phyloP scores from a whole-genome alignment of 805 yeast genomes.

The Lachancea nothofagi region DNA sequence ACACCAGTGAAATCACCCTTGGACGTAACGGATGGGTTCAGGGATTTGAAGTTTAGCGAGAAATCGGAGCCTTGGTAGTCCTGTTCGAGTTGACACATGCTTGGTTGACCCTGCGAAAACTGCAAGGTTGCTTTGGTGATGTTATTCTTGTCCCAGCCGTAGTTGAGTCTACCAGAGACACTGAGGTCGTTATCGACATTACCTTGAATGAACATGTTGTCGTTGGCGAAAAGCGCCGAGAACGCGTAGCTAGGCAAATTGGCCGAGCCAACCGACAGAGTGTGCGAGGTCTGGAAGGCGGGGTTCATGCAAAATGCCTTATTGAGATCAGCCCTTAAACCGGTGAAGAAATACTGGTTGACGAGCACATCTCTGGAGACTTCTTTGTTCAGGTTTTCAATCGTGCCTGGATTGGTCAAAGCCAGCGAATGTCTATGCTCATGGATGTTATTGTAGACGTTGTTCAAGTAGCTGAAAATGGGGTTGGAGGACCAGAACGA shows the following conservation, averaged over 20 bases:
- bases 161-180: slow-evolving; percentile 82
- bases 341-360: slow-evolving; percentile 85
- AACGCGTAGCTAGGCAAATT: slow-evolving; percentile 87
- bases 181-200: slow-evolving; percentile 82
- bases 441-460: slow-evolving; percentile 63
- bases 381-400: slow-evolving; percentile 90
- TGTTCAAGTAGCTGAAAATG: slow-evolving; percentile 69
- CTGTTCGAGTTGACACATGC: slow-evolving; percentile 94
- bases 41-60: slow-evolving; percentile 80
- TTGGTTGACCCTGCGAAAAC: slow-evolving; percentile 80
- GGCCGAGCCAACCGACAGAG: slow-evolving; percentile 82
- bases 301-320: slow-evolving; percentile 89
- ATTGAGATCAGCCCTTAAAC: slow-evolving; percentile 92
- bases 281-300: slow-evolving; percentile 93
- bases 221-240: slow-evolving; percentile 83
- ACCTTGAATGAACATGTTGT: slow-evolving; percentile 82
- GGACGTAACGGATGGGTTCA: slow-evolving; percentile 72
- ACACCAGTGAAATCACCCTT: slow-evolving; percentile 83
- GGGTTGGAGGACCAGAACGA: slow-evolving; percentile 78
- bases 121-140: slow-evolving; percentile 83
- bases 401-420: slow-evolving; percentile 87
- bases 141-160: slow-evolving; percentile 78
- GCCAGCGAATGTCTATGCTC: slow-evolving; percentile 79
- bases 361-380: slow-evolving; percentile 90
- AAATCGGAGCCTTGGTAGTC: slow-evolving; percentile 88